These are phyloP conservation scores for Hordeum marinum DNA, from an alignment of 176 grass and related monocot genomes.

Conservation along the genomic window DNA sequence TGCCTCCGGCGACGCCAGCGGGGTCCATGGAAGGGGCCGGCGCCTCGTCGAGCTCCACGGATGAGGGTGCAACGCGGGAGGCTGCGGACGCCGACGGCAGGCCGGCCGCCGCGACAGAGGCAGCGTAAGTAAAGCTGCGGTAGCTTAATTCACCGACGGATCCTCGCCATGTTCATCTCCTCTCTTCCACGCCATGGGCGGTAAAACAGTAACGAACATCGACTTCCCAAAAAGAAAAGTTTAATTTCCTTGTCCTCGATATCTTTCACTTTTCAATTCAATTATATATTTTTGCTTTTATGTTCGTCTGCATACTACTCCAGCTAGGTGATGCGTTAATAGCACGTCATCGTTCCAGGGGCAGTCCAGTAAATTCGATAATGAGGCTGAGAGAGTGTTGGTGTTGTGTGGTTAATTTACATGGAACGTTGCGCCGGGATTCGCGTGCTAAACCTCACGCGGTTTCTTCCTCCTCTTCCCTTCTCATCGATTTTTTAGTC, in stretches of 20 bases:
- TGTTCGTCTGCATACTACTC: background rate
- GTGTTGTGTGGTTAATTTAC: background rate
- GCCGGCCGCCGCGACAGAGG: conserved; percentile 24
- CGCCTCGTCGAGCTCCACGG: conserved; percentile 43
- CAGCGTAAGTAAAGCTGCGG: conserved; percentile 29
- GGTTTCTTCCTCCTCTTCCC: background rate
- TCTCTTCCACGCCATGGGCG: background rate
- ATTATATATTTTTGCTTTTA: background rate
- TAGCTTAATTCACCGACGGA: background rate
- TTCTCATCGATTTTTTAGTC: background rate
- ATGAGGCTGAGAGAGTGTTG: background rate
- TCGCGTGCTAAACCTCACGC: conserved; percentile 23
- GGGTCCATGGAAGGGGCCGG: conserved; percentile 33
- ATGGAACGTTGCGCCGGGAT: conserved; percentile 21
- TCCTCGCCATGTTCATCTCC: background rate
- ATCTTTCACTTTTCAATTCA: background rate
- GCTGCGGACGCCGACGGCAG: conserved; percentile 29
- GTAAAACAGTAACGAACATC: background rate
- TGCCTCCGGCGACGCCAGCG: background rate
- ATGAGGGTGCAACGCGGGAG: conserved; percentile 31
- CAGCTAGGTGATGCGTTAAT: background rate
- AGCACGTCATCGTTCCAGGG: background rate
- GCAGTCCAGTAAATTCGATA: background rate
- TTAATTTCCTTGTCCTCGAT: background rate
- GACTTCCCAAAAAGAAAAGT: background rate